phyloP scores from a whole-genome alignment of 495 filamentous ascomycete genomes.

The Chaetomium fimeti region DNA sequence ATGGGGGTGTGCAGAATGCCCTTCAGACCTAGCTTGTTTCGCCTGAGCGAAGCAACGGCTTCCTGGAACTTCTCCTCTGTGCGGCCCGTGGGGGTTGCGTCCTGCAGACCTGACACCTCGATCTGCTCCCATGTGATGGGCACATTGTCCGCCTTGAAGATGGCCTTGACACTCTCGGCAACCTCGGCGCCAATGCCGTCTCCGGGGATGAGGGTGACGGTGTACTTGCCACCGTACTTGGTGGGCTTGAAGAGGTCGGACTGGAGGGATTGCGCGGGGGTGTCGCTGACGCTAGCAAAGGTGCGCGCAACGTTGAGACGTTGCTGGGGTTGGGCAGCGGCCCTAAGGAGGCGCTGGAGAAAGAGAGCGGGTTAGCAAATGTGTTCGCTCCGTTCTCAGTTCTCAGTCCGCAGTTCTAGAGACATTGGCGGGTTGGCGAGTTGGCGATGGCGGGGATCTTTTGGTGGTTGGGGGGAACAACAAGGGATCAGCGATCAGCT shows the following conservation, averaged over 20 bases:
- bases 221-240: conserved; percentile 99
- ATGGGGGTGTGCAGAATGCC: conserved; percentile 96
- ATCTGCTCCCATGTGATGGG: conserved; percentile 99
- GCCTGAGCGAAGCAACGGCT: conserved; percentile 88
- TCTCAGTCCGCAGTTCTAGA: conserved; percentile 15
- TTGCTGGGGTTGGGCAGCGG: conserved; percentile 49
- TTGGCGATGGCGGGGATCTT: conserved; percentile 12
- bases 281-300: conserved; percentile 74
- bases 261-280: conserved; percentile 81
- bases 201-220: conserved; percentile 95
- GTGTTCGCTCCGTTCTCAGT: not conserved
- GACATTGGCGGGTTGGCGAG: conserved; percentile 4
- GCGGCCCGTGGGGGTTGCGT: conserved; percentile 77
- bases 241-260: conserved; percentile 96
- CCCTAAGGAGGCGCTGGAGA: conserved; percentile 56
- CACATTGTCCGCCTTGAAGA: conserved; percentile 99
- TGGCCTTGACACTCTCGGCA: conserved; percentile 94
- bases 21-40: conserved; percentile 98
- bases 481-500: not conserved
- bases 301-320: conserved; percentile 46
- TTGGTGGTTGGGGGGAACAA: conserved; percentile 12
- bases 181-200: conserved; percentile 98
- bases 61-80: conserved; percentile 93
- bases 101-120: conserved; percentile 81
- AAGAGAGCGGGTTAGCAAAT: conserved; percentile 33